Percentiles rank a stretch among this genome's conserved stretches.
phyloP scores from a whole-genome alignment of 2,329 filamentous ascomycete species.

The Neofusicoccum laricinum region DNA sequence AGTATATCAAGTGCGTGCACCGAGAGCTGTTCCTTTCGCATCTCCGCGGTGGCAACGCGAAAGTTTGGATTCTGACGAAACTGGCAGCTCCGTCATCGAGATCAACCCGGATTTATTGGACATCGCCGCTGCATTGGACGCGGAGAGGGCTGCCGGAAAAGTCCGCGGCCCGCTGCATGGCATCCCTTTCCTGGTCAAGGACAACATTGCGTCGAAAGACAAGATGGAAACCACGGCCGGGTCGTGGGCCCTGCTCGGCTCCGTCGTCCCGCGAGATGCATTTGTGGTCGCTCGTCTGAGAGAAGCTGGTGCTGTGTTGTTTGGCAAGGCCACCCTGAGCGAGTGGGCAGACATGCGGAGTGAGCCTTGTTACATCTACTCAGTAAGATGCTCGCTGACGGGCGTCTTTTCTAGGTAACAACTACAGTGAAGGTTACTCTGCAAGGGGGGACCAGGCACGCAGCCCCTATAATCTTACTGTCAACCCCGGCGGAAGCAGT shows the following conservation, averaged over 20 bases:
- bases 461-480: slow-evolving; percentile 63
- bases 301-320: slow-evolving; percentile 63
- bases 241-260: slow-evolving; percentile 64
- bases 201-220: slow-evolving; percentile 35
- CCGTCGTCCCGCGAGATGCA: slow-evolving; percentile 65
- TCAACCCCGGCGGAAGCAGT: slow-evolving; percentile 67
- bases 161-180: slow-evolving; percentile 68
- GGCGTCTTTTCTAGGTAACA: slow-evolving; percentile 23
- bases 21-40: not conserved
- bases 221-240: slow-evolving; percentile 73
- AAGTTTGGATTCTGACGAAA: no score
- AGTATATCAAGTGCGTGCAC: not conserved
- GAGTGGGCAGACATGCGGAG: slow-evolving; percentile 74
- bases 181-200: slow-evolving; percentile 73
- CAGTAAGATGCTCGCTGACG: slow-evolving; percentile 54
- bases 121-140: slow-evolving; percentile 61
- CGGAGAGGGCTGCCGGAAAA: slow-evolving; percentile 55
- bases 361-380: slow-evolving; percentile 19
- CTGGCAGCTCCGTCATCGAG: slow-evolving; percentile 57
- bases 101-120: slow-evolving; percentile 64
- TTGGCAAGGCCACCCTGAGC: slow-evolving; percentile 68
- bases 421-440: slow-evolving; percentile 35
- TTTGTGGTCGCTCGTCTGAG: slow-evolving; percentile 61
- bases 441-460: slow-evolving; percentile 30
- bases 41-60: no score